These are phyloP conservation scores for Rhododendron kiyosumense DNA, from an alignment of 148 eudicot species.

Conservation along the genomic window DNA sequence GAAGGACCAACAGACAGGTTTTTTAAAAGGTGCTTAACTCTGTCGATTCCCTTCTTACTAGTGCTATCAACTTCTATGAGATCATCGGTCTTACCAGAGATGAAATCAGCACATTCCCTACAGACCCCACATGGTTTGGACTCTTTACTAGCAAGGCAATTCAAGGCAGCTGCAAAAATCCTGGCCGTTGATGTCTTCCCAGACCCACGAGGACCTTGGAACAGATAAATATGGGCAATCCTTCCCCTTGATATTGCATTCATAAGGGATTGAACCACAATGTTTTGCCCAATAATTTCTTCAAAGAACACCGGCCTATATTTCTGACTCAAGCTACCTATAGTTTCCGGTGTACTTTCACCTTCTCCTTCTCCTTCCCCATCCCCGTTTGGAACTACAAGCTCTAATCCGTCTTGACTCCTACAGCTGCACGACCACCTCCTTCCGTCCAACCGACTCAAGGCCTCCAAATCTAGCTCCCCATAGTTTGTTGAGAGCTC, in stretches of 20 bases:
- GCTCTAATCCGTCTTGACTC: constrained; percentile 67
- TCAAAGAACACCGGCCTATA: constrained; percentile 87
- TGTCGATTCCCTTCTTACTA: constrained; percentile 66
- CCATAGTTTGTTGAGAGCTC: constrained; percentile 73
- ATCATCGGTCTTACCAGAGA: constrained; percentile 64
- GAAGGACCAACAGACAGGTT: constrained; percentile 41
- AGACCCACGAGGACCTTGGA: constrained; percentile 99
- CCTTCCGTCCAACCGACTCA: constrained; percentile 90
- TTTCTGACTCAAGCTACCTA: constrained; percentile 76
- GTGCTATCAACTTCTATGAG: constrained; percentile 67
- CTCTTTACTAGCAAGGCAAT: constrained; percentile 83
- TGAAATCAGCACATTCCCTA: constrained; percentile 67
- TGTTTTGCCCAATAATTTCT: constrained; percentile 78
- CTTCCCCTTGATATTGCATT: constrained; percentile 68
- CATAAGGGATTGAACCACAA: constrained; percentile 80
- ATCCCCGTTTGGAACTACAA: constrained; percentile 47
- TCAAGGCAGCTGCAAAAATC: constrained; percentile 83
- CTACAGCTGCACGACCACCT: constrained; percentile 87
- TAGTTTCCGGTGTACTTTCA: constrained; percentile 59
- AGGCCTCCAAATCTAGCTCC: constrained; percentile 85
- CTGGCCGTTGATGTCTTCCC: constrained; percentile 88
- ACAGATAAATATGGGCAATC: constrained; percentile 80
- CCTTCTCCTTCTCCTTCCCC: constrained; percentile 53
- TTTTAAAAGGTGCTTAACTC: constrained; percentile 54
- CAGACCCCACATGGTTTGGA: constrained; percentile 91